These are phyloP conservation scores for Coemansia asiatica DNA, from an alignment of 192 early-diverging fungal genomes.

Conservation along the genomic window DNA sequence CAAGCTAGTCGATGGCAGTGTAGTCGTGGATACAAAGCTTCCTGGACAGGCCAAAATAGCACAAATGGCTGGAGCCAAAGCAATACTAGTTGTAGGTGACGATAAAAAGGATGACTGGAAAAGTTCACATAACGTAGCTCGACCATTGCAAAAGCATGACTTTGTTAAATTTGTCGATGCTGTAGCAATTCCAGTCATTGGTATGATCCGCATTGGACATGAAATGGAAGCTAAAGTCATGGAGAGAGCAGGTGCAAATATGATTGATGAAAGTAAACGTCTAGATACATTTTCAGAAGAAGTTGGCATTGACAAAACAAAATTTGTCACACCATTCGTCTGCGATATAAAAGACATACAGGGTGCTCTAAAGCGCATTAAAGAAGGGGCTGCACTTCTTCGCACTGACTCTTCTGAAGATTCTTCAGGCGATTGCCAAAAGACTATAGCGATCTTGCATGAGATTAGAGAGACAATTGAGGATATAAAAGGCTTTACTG, in stretches of 20 bases:
- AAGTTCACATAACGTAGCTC: background rate
- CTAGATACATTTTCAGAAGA: slow-evolving; percentile 67
- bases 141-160: background rate
- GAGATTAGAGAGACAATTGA: slow-evolving; percentile 70
- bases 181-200: slow-evolving; percentile 83
- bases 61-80: slow-evolving; percentile 1
- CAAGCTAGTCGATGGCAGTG: slow-evolving; percentile 1
- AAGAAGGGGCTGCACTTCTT: slow-evolving; percentile 94
- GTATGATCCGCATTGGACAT: slow-evolving; percentile 94
- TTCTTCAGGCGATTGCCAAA: slow-evolving; percentile 85
- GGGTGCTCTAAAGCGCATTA: slow-evolving; percentile 86
- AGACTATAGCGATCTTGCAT: slow-evolving; percentile 83
- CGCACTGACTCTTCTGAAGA: slow-evolving; percentile 87
- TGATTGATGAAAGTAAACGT: slow-evolving; percentile 26
- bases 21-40: background rate
- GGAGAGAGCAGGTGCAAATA: slow-evolving; percentile 7
- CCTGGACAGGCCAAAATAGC: slow-evolving; percentile 3
- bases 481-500: slow-evolving; percentile 54
- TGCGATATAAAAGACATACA: slow-evolving; percentile 85
- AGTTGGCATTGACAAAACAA: slow-evolving; percentile 87
- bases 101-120: background rate
- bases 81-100: background rate
- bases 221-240: slow-evolving; percentile 84
- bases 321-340: slow-evolving; percentile 86
- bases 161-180: slow-evolving; percentile 4